Base-by-base conservation (phyloP, 371 early-diverging fungal species). In the Parasitella parasitica region DNA sequence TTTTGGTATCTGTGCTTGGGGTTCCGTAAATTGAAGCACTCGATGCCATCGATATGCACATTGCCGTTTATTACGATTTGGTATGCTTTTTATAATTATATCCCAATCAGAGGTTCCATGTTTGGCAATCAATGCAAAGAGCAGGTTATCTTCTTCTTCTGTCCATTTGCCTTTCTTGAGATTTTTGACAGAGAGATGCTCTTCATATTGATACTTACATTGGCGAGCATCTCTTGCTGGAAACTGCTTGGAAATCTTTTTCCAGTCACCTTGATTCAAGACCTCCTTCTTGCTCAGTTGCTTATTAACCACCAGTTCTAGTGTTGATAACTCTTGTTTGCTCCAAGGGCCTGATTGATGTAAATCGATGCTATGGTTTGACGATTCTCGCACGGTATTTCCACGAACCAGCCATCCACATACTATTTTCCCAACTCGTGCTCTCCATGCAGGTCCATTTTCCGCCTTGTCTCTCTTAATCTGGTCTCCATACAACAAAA, bases 1-100 rank as follows among this genome's bases (percentile, higher is more conserved):
- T 22, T 24, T 46, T 2, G 36, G 37, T 15, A 48, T 61, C 3
- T 27, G 32, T 8, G 53, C 16, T 8, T 27, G 34, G 16, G 16
- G 24, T 34, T 50, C 15, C 9, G 32, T n/a, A 32, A 55, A 28
- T 0, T 46, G 22, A 7, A 66, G 58, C 30, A 54, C 30, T 2
- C 46, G 53, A 8, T 62, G 30, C 75, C 75, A 76, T 7, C 80
- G 67, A 35, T 57, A 57, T 2, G 36, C 11, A 16, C 77, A 80
- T 39, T 73, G 65, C 1, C 34, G 35, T 12, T 27, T 37, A 0
- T 52, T 64, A 1, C 76, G 57, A 1, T 41, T 16, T 13, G 63
- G 64, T 13, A 74, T 34, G 5, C 39, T 9, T 8, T 41, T 3
- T 16, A 57, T 41, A 34, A 74, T 57, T 1, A 4, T 9, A 15